Evolutionary conservation across 768 basidiomycete species (phyloP), one percentile per base, ranked within the genome.

Genomic region (Vararia minispora): DNA sequence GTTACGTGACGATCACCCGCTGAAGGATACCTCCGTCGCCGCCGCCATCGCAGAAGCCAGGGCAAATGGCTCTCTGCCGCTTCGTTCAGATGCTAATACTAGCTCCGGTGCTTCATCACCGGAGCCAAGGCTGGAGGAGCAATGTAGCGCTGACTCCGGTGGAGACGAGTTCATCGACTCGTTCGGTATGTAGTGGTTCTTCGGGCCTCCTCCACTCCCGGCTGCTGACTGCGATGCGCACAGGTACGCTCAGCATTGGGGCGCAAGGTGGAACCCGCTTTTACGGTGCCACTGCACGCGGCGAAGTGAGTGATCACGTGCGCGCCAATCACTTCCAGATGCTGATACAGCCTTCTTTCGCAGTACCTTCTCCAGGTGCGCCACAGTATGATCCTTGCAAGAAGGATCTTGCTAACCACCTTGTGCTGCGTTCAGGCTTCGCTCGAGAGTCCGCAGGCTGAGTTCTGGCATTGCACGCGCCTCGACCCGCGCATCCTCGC

Each of bases 231-330:
- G 17, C 35, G 35, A 37, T 33, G 32, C 10, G n/a, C n/a, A 9
- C 35, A 75, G 76, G 76, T 13, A 79, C 77, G 7, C 57, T 81
- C 35, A 68, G 67, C 3, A 62, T 80, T 18, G 72, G 68, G n/a
- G 52, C 64, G 17, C 54, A 68, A 33, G 75, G 74, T 0, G 72
- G 72, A 44, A 64, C 69, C 1, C 65, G 57, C 25, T 79, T 76
- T 52, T 62, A 76, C 41, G 79, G 82, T 13, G 65, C 68, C 41
- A 83, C 78, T 0, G 75, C 82, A 5, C 71, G 78, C 26, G 65
- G 76, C 17, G 80, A 84, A 66, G 79, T 80, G 46, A 35, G 69
- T 49, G 9, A 23, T 44, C 14, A 14, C n/a, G 33, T 13, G 21
- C 18, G 22, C 7, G 11, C 23, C 1, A 3, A 3, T 11, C 22